These are phyloP conservation scores for Streptanthus diversifolius DNA, from an alignment of 345 rosid genomes.

Conservation along the genomic window DNA sequence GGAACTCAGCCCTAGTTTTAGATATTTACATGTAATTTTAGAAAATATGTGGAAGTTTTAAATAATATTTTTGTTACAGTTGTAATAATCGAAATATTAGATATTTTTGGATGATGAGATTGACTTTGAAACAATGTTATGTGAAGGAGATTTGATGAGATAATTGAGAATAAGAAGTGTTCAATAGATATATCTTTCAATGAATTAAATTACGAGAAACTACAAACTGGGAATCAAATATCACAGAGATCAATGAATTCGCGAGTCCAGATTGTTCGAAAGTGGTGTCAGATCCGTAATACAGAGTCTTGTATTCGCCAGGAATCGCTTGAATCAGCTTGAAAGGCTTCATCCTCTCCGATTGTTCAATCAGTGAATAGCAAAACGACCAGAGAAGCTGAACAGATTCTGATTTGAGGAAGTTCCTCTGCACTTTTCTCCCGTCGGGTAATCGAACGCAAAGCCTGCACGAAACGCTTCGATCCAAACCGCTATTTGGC, in stretches of 20 bases:
- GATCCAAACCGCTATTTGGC: constrained; percentile 61
- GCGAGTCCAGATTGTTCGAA: constrained; percentile 81
- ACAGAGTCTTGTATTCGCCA: constrained; percentile 60
- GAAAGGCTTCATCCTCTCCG: constrained; percentile 51
- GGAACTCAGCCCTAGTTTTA: no score
- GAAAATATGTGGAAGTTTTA: no score
- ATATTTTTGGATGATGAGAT: no score
- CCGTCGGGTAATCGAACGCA: constrained; percentile 92
- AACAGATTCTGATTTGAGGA: constrained; percentile 60
- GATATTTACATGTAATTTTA: background rate
- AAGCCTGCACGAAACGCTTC: constrained; percentile 64
- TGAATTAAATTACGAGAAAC: no score
- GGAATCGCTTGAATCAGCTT: constrained; percentile 74
- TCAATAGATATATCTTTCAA: no score
- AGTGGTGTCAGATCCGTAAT: constrained; percentile 50
- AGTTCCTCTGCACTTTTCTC: constrained; percentile 63
- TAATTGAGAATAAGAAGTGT: no score
- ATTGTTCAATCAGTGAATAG: constrained; percentile 52
- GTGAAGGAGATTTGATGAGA: no score
- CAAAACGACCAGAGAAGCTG: constrained; percentile 95
- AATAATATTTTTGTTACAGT: no score
- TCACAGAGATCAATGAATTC: constrained; percentile 66
- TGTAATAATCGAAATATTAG: no score
- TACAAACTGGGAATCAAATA: no score
- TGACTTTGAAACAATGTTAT: no score